phyloP scores from a whole-genome alignment of 2,329 filamentous ascomycete species.

The Colletotrichum ledebouriae region DNA sequence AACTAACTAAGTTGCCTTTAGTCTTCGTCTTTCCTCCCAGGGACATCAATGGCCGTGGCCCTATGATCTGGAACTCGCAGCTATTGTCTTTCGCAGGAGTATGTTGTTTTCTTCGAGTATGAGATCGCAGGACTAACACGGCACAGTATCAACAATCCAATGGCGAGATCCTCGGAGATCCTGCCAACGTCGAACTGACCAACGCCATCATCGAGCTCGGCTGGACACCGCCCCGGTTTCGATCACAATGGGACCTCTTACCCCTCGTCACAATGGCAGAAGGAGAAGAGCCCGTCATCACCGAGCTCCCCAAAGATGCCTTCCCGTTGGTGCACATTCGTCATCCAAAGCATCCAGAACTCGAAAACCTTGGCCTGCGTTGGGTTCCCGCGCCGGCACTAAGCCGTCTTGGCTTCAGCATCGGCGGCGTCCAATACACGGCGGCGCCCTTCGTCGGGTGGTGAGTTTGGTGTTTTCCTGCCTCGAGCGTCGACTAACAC shows the following conservation, averaged over 20 bases:
- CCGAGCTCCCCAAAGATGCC: constrained; percentile 36
- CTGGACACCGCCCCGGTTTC: constrained; percentile 37
- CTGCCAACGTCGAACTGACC: constrained; percentile 38
- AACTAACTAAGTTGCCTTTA: background rate
- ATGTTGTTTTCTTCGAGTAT: background rate
- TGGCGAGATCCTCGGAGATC: constrained; percentile 34
- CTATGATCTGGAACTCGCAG: constrained; percentile 41
- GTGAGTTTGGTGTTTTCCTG: background rate
- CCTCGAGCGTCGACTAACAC: background rate
- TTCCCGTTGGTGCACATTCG: constrained; percentile 39
- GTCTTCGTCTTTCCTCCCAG: constrained; percentile 40
- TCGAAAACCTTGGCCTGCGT: constrained; percentile 37
- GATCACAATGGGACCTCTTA: constrained; percentile 39
- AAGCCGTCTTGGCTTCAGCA: constrained; percentile 41
- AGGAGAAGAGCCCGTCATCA: constrained; percentile 38
- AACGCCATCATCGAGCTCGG: constrained; percentile 40
- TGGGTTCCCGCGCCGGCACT: constrained; percentile 41
- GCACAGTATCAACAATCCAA: constrained; percentile 36
- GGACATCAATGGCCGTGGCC: constrained; percentile 35
- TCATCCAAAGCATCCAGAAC: constrained; percentile 38
- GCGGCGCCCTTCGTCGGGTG: constrained; percentile 38
- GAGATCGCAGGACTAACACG: background rate
- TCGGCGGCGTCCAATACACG: constrained; percentile 39
- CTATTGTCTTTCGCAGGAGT: constrained; percentile 37
- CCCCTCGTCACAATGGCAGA: constrained; percentile 40